Percentiles rank a stretch among this genome's conserved stretches.
Evolutionary conservation across 2,329 filamentous ascomycete genomes (phyloP).

Genomic region (Diaporthe ampelina): DNA sequence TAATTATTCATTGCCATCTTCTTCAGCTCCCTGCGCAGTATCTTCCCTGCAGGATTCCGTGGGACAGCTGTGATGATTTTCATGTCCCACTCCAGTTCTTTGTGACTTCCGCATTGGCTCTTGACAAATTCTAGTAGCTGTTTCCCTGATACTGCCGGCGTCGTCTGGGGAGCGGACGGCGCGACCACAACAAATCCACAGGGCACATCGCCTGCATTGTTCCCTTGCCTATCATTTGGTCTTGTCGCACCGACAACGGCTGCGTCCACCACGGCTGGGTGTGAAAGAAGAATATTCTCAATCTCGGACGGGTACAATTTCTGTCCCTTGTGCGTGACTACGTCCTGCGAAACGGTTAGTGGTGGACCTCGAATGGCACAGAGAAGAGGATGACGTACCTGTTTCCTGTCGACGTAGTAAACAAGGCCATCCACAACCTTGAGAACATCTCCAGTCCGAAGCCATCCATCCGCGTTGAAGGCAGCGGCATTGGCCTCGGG

Average conservation of each 20-base stretch:
- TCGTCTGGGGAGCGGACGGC: not conserved
- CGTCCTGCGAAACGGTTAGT: not conserved
- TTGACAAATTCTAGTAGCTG: not conserved
- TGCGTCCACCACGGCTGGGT: not conserved
- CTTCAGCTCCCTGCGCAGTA: not conserved
- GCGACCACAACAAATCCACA: not conserved
- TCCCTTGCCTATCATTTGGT: too few species aligned
- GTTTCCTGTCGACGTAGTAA: conserved; percentile 2
- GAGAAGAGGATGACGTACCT: not conserved
- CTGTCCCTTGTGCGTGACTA: not conserved
- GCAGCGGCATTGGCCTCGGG: conserved; percentile 68
- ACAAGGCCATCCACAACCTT: not conserved
- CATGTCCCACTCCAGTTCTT: not conserved
- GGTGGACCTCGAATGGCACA: too few species aligned
- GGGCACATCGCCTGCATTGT: not conserved
- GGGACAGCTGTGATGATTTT: not conserved
- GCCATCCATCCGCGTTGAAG: conserved; percentile 64
- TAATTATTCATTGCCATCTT: not conserved
- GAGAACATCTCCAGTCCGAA: conserved; percentile 55
- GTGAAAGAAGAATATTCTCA: not conserved
- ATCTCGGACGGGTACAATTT: not conserved
- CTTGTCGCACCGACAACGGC: not conserved
- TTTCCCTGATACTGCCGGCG: not conserved
- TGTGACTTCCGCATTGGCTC: not conserved
- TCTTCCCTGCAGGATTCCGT: not conserved